Evolutionary conservation across 257 asterid species (phyloP).

Genomic region (Solanum neorickii): DNA sequence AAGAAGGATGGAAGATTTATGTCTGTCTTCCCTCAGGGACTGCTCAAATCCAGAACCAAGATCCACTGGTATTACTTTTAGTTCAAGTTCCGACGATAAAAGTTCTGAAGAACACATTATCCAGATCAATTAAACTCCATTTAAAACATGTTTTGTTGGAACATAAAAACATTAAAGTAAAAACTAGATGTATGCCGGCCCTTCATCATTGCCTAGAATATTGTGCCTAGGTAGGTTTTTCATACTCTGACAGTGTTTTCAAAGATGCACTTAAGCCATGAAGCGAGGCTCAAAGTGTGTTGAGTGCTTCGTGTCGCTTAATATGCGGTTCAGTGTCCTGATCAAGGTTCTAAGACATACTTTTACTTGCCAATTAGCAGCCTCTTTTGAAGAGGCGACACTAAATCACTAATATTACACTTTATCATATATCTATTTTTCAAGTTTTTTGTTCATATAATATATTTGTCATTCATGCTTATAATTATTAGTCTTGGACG

Average conservation of each 20-base stretch:
- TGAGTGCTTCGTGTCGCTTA: background rate
- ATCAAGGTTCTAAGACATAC: background rate
- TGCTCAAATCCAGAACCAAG: constrained; percentile 16
- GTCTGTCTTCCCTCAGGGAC: constrained; percentile 14
- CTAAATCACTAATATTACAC: background rate
- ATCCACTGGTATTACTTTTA: constrained; percentile 51
- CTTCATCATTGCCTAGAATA: background rate
- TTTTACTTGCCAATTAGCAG: background rate
- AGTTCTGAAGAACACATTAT: constrained; percentile 35
- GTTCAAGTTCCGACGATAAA: constrained; percentile 49
- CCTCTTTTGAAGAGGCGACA: background rate
- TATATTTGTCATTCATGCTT: background rate
- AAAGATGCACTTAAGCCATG: background rate
- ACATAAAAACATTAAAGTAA: background rate
- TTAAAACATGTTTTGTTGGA: background rate
- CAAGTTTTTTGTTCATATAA: background rate
- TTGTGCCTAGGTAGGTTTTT: background rate
- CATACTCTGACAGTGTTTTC: background rate
- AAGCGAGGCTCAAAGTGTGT: background rate
- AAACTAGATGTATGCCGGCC: background rate
- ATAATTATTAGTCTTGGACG: background rate
- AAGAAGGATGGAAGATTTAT: constrained; percentile 31
- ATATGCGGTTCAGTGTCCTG: background rate
- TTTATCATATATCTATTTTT: background rate
- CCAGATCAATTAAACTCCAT: background rate